Conservation (phyloP, 345 rosid species). For the Brassica cretica region DNA sequence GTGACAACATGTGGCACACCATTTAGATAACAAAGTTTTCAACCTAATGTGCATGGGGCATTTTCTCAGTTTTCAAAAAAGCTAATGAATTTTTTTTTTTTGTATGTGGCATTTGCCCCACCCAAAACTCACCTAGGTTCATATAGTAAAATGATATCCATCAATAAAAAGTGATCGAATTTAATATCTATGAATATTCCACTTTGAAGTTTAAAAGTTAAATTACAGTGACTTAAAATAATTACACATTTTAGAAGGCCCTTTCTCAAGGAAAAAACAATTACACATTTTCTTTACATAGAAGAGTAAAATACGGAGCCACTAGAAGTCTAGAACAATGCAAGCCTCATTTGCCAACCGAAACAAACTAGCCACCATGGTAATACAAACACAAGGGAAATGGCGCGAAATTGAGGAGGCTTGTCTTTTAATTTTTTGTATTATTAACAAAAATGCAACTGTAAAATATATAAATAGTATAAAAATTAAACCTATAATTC, state of each 20-base stretch:
- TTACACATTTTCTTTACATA: neutral
- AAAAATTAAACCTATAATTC: neutral
- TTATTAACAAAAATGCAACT: neutral
- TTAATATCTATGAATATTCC: neutral
- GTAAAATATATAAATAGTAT: neutral
- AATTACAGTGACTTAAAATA: neutral
- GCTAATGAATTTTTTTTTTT: too few relatives aligned
- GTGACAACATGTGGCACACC: too few relatives aligned
- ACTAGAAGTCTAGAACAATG: conserved; percentile 25
- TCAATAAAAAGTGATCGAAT: neutral
- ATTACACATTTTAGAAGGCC: neutral
- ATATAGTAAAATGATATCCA: neutral
- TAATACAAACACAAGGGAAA: neutral
- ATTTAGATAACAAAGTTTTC: too few relatives aligned
- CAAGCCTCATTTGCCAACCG: conserved; percentile 13
- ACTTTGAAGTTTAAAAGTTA: neutral
- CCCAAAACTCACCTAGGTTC: neutral
- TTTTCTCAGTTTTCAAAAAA: too few relatives aligned
- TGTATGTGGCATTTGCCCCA: too few relatives aligned
- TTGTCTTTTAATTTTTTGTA: conserved; percentile 19
- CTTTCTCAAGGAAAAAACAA: neutral
- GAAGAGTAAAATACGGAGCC: conserved; percentile 27
- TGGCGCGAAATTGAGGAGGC: conserved; percentile 30
- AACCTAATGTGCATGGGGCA: too few relatives aligned
- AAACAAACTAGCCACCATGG: conserved; percentile 20